phyloP scores from a whole-genome alignment of 805 yeast species.

The Metschnikowia cerradonensis region DNA sequence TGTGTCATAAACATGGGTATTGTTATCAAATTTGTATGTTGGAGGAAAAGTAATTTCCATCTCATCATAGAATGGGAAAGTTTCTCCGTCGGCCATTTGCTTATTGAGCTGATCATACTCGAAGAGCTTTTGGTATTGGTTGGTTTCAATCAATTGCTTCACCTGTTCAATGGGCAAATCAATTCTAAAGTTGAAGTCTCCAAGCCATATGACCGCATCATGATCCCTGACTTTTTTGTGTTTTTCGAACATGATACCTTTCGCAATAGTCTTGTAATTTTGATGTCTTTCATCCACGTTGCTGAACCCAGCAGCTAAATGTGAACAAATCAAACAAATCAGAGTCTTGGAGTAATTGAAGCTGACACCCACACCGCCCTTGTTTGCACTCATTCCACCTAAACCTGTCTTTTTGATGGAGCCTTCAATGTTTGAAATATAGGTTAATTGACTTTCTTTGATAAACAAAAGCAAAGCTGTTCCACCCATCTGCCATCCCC shows the following conservation, averaged over 20 bases:
- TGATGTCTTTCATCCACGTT: constrained; percentile 79
- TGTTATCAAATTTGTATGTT: constrained; percentile 91
- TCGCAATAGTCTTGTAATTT: constrained; percentile 75
- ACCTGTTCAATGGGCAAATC: constrained; percentile 68
- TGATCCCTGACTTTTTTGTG: constrained; percentile 61
- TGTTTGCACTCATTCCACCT: constrained; percentile 82
- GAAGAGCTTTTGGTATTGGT: constrained; percentile 50
- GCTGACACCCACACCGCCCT: constrained; percentile 77
- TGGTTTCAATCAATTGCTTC: constrained; percentile 43
- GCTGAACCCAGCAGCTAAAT: constrained; percentile 89
- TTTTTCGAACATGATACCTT: constrained; percentile 61
- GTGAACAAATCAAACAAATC: constrained; percentile 78
- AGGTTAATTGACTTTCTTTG: constrained; percentile 46
- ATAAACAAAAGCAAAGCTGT: constrained; percentile 67
- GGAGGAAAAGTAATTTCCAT: constrained; percentile 79
- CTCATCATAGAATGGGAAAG: constrained; percentile 81
- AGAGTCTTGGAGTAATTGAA: constrained; percentile 62
- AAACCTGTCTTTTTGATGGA: constrained; percentile 86
- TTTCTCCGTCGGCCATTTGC: constrained; percentile 69
- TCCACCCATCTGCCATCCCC: constrained; percentile 86
- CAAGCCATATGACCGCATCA: constrained; percentile 84
- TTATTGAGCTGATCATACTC: constrained; percentile 73
- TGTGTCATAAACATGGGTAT: constrained; percentile 76
- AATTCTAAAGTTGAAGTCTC: constrained; percentile 89
- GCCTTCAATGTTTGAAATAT: constrained; percentile 61